Percentiles rank a stretch among this genome's conserved stretches.
phyloP scores from a whole-genome alignment of 1,284 basidiomycete genomes.

The Mycocalia duriaeana region DNA sequence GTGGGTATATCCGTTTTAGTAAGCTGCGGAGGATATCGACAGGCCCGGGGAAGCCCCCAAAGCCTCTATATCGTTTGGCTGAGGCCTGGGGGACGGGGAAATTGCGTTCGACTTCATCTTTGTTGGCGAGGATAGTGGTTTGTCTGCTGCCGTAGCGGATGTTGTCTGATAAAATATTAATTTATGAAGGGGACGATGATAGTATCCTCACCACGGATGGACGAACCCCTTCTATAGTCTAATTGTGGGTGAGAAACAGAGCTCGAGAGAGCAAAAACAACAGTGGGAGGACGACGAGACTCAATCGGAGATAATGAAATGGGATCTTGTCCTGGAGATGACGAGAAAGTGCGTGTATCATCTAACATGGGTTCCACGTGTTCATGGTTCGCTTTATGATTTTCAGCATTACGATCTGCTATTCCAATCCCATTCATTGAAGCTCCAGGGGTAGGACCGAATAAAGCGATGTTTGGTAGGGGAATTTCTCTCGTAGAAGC shows the following conservation, averaged over 20 bases:
- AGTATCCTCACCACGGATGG: neutral
- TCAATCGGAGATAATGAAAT: neutral
- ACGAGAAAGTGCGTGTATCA: neutral
- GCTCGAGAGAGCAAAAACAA: neutral
- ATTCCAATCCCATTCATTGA: neutral
- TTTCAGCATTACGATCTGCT: neutral
- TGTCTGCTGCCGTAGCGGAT: conserved; percentile 11
- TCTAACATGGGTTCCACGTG: neutral
- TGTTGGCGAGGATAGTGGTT: neutral
- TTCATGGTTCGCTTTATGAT: neutral
- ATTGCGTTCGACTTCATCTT: too few relatives aligned
- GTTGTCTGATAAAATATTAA: conserved; percentile 10
- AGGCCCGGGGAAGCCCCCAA: conserved; percentile 46
- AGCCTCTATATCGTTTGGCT: conserved; percentile 22
- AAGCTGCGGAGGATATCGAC: conserved; percentile 27
- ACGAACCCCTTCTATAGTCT: too few relatives aligned
- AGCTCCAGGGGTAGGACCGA: conserved; percentile 15
- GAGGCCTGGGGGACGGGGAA: conserved; percentile 12
- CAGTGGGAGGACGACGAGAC: neutral
- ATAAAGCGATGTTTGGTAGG: conserved; percentile 13
- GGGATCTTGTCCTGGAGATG: neutral
- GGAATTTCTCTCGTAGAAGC: neutral
- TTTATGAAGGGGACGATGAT: neutral
- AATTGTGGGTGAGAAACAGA: too few relatives aligned
- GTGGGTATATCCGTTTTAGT: conserved; percentile 30